Conservation (phyloP, 805 yeast genomes). For the Kodamaea kakaduensis region DNA sequence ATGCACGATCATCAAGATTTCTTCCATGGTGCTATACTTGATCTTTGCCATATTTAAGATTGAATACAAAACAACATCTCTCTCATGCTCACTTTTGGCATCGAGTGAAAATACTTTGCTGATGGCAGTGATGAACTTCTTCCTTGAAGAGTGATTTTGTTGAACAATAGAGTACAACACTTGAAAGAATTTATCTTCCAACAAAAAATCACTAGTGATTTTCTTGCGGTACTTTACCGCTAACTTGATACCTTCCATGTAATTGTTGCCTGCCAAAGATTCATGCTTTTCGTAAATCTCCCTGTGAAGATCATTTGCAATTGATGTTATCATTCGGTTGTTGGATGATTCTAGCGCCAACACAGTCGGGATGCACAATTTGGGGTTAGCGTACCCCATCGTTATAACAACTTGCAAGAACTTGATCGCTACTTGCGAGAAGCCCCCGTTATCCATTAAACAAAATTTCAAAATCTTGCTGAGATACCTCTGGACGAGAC, state of each 20-base stretch:
- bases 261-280: slow-evolving; percentile 62
- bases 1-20: slow-evolving; percentile 42
- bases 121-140: slow-evolving; percentile 35
- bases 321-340: slow-evolving; percentile 35
- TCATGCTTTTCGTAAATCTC: slow-evolving; percentile 64
- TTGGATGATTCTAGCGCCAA: slow-evolving; percentile 64
- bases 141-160: slow-evolving; percentile 33
- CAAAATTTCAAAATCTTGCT: slow-evolving; percentile 47
- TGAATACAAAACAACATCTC: slow-evolving; percentile 24
- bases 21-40: slow-evolving; percentile 46
- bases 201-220: slow-evolving; percentile 19
- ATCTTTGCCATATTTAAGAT: slow-evolving; percentile 37
- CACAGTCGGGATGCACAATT: slow-evolving; percentile 61
- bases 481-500: slow-evolving; percentile 63
- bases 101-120: slow-evolving; percentile 15
- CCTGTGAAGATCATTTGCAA: slow-evolving; percentile 51
- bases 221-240: slow-evolving; percentile 46
- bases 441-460: slow-evolving; percentile 40
- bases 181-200: slow-evolving; percentile 32
- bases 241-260: slow-evolving; percentile 56
- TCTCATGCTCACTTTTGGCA: slow-evolving; percentile 13
- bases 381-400: slow-evolving; percentile 74
- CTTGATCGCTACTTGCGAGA: slow-evolving; percentile 48
- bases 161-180: slow-evolving; percentile 43
- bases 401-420: slow-evolving; percentile 54